Evolutionary conservation across 495 filamentous ascomycete genomes (phyloP).

Genomic region (Podospora pseudoanserina): DNA sequence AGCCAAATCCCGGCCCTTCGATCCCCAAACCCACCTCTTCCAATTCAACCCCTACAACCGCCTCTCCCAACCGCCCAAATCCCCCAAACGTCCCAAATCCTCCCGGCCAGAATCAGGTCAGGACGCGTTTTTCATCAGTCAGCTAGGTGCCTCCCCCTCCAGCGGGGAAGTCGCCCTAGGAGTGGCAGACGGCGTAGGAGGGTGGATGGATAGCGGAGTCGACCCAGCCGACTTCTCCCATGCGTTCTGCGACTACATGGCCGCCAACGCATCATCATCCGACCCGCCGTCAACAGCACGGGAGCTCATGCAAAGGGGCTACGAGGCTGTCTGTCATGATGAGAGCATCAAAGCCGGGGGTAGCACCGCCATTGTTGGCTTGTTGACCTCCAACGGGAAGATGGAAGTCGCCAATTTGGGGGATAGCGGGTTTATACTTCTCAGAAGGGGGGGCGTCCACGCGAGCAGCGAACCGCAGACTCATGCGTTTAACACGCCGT

Average conservation of each 20-base stretch:
- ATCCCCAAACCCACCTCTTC: constrained; percentile 66
- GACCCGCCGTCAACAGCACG: constrained; percentile 54
- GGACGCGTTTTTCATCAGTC: constrained; percentile 92
- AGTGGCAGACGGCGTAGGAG: constrained; percentile 91
- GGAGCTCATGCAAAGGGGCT: constrained; percentile 75
- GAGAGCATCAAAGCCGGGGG: constrained; percentile 72
- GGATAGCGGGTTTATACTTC: constrained; percentile 89
- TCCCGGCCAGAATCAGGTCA: constrained; percentile 77
- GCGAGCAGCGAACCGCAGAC: constrained; percentile 81
- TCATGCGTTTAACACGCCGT: constrained; percentile 96
- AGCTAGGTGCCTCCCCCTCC: constrained; percentile 58
- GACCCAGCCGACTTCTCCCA: constrained; percentile 96
- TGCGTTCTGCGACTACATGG: constrained; percentile 90
- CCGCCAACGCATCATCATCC: constrained; percentile 45
- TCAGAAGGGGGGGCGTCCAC: constrained; percentile 79
- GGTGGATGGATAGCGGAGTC: constrained; percentile 85
- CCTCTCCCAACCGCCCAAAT: constrained; percentile 46
- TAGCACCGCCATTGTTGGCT: constrained; percentile 81
- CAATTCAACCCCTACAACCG: constrained; percentile 67
- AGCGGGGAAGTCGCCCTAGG: constrained; percentile 67
- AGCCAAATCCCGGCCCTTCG: constrained; percentile 72
- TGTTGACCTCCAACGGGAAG: constrained; percentile 63
- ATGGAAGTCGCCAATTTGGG: constrained; percentile 93
- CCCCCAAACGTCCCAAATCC: constrained; percentile 41
- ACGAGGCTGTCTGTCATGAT: constrained; percentile 73